Evolutionary conservation across 177 flowering plant genomes (phyloP).

Genomic region (Tripterygium wilfordii): DNA sequence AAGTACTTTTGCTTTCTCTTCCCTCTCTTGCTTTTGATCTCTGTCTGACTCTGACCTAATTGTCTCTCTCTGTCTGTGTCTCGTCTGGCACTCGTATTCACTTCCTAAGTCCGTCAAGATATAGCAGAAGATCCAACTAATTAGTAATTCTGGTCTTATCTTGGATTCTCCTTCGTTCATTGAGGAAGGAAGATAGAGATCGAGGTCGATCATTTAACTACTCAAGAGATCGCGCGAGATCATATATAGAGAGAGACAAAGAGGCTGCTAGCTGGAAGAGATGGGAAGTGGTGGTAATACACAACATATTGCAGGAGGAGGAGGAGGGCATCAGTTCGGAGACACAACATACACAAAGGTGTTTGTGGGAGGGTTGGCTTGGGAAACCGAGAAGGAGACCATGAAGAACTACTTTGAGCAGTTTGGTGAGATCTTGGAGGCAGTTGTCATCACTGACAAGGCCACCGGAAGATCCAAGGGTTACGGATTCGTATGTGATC

Average conservation of each 20-base stretch:
- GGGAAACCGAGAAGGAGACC: constrained; percentile 89
- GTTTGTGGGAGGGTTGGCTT: constrained; percentile 91
- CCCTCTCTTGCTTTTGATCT: constrained; percentile 17
- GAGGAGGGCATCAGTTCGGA: constrained; percentile 56
- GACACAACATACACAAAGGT: constrained; percentile 92
- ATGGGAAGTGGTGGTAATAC: too few species aligned
- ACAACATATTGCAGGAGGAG: constrained; percentile 12
- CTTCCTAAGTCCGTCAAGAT: too few species aligned
- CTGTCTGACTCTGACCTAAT: constrained; percentile 7
- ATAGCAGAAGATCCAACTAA: constrained; percentile 16
- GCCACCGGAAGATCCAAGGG: constrained; percentile 91
- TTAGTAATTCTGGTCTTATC: too few species aligned
- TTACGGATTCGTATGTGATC: constrained; percentile 75
- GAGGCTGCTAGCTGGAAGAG: neutral
- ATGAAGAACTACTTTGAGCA: constrained; percentile 83
- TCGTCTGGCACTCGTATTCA: neutral
- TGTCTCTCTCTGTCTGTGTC: constrained; percentile 19
- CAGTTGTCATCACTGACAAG: constrained; percentile 89
- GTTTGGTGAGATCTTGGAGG: constrained; percentile 91
- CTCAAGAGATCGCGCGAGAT: too few species aligned
- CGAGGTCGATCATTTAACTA: too few species aligned
- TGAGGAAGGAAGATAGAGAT: too few species aligned
- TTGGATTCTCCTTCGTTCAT: too few species aligned
- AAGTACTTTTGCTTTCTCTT: constrained; percentile 24
- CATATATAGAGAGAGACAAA: too few species aligned